Conservation (phyloP, 2,329 filamentous ascomycete species). For the Leptographium radiaticola region DNA sequence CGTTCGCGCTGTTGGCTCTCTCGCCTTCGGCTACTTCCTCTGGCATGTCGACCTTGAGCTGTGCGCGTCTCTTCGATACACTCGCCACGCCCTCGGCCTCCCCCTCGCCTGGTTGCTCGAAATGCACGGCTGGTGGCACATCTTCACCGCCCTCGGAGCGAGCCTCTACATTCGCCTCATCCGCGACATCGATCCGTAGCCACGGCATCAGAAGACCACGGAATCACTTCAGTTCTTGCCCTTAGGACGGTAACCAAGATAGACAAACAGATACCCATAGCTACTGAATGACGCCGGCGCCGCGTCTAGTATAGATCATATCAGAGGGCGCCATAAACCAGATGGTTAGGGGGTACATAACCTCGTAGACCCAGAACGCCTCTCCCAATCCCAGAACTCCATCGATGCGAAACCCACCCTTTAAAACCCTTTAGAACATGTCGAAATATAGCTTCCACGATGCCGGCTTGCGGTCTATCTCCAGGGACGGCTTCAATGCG, state of each 20-base stretch:
- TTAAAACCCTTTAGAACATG: neutral
- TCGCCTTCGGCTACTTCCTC: conserved; percentile 33
- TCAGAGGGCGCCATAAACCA: too few species aligned
- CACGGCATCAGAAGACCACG: neutral
- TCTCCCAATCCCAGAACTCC: neutral
- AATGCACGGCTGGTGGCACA: conserved; percentile 52
- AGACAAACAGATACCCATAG: too few species aligned
- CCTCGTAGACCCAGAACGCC: neutral
- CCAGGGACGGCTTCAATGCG: neutral
- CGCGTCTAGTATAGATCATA: too few species aligned
- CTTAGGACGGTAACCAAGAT: too few species aligned
- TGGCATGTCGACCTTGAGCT: conserved; percentile 45
- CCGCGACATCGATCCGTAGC: conserved; percentile 15
- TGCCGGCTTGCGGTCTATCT: conserved; percentile 1
- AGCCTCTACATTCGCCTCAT: conserved; percentile 25
- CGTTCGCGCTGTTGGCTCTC: conserved; percentile 16
- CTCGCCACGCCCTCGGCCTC: conserved; percentile 33
- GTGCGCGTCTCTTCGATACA: conserved; percentile 31
- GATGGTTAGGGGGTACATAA: too few species aligned
- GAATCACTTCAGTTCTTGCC: too few species aligned
- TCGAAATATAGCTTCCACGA: conserved; percentile 6
- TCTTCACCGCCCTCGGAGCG: conserved; percentile 43
- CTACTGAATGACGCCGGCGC: too few species aligned
- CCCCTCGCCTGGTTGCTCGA: conserved; percentile 44
- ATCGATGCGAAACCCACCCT: too few species aligned